Base-by-base conservation (phyloP, 129 eudicot species). In the Pulicaria dysenterica region DNA sequence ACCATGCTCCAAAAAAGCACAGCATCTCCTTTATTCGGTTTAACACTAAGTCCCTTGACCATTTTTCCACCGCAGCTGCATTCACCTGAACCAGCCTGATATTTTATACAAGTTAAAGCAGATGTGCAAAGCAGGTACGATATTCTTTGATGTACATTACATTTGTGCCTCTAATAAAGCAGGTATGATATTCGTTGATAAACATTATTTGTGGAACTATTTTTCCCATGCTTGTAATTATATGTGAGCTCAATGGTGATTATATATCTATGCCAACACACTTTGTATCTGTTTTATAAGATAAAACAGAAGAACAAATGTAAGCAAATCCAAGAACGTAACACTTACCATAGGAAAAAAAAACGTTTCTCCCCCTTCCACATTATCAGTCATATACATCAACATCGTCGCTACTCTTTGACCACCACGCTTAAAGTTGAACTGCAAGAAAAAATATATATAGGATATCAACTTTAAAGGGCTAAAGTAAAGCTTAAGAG, bases 1-100 rank as follows among this genome's bases (percentile, higher is more conserved):
- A 94, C 98, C 98, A 94, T 90, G 88, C 95, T 94, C 98, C 98
- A 94, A 79, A 94, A 94, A 56, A 94, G 96, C 61, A 94, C 96
- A 6, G 98, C 98, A 80, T 94, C 93, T 81, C 98, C 98, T 84
- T 90, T 90, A 56, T 44, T 64, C 72, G 98, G 98, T 82, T 90
- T 94, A 38, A 94, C 96, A 62, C 91, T 90, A 71, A 90, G 57
- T 46, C 98, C 98, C 63, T 80, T 77, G 55, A 87, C 82, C 85
- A 76, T 90, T 78, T 86, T 90, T 42, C 96, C 96, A 40, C 98
- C 98, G 61, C 98, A 94, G 84, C 98, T 90, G 77, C 98, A 94
- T 81, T 94, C 87, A 24, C 86, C 87, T 7, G 98, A 75, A 58
- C 95, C 96, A 86, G 95, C 98, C 98, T 94, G 85, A 19, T 40